Evolutionary conservation across 495 filamentous ascomycete species (phyloP).

Genomic region (Amniculicola lignicola): DNA sequence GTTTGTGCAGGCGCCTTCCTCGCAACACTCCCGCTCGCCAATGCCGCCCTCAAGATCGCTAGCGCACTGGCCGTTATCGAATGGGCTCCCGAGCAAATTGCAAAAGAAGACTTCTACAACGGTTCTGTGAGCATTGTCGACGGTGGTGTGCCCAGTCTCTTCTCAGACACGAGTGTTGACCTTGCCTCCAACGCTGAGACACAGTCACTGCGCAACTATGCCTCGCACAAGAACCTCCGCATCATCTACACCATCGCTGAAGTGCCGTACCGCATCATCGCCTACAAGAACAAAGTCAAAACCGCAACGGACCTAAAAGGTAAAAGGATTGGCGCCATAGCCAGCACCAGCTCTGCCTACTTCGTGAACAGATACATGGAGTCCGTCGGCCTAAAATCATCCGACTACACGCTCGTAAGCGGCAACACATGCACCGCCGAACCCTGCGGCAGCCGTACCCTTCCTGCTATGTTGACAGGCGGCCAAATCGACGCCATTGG

Average conservation of each 20-base stretch:
- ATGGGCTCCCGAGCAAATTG: constrained; percentile 38
- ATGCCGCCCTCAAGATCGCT: constrained; percentile 34
- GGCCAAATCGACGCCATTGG: constrained; percentile 45
- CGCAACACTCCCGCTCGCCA: background rate
- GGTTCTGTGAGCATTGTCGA: constrained; percentile 18
- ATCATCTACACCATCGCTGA: constrained; percentile 46
- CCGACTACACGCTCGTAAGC: constrained; percentile 40
- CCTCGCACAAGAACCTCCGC: constrained; percentile 42
- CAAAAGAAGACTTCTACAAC: constrained; percentile 40
- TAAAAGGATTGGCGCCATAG: constrained; percentile 46
- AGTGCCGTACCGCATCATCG: constrained; percentile 48
- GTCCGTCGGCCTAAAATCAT: constrained; percentile 36
- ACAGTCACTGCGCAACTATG: constrained; percentile 45
- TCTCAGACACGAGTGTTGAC: constrained; percentile 34
- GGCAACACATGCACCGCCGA: constrained; percentile 42
- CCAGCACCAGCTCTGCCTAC: constrained; percentile 42
- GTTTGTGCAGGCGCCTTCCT: too few species aligned
- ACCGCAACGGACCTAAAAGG: constrained; percentile 44
- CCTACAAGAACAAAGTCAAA: constrained; percentile 40
- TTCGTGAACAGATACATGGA: constrained; percentile 44
- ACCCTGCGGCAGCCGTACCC: constrained; percentile 42
- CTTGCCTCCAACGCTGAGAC: constrained; percentile 49
- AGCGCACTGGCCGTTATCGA: constrained; percentile 38
- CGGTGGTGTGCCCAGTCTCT: constrained; percentile 12
- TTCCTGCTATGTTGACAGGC: constrained; percentile 42